Evolutionary conservation across 2,329 filamentous ascomycete genomes (phyloP), one percentile per base, ranked within the genome.

Genomic region (Endoconidiophora laricicola): DNA sequence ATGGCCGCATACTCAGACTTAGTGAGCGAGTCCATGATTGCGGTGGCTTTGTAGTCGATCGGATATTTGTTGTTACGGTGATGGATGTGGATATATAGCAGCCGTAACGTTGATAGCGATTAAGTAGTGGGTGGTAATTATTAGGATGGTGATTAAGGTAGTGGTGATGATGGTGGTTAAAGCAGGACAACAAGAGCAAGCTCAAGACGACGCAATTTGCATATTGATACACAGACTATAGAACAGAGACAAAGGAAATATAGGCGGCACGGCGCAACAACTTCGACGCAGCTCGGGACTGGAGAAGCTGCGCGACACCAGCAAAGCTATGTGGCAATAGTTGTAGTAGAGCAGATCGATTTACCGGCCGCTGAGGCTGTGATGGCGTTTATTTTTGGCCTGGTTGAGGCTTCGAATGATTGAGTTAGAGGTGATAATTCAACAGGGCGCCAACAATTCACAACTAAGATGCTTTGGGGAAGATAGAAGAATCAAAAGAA

Each of bases 1-100:
- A 96, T 81, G 59, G 80, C 81, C 65, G 90, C 87, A 72, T 96
- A 96, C 67, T 95, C 90, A 66, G 83, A 74, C 67, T 87, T 79
- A 63, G 84, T 81, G 61, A 90, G 75, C 61, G 81, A 81, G 54
- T 85, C 81, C 79, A 86, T 86, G 60, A 60, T 65, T 58, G 81
- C 81, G 57, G 59, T 62, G 42, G 10, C 40, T 33, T 37, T 12
- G 44, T 33, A 18, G 14, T 46, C 29, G 12, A 16, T 40, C 20
- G n/a, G n/a, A 7, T 40, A 7, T 20, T 40, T 5, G 36, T 22
- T 12, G 36, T 20, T 46, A 10, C 33, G 18, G n/a, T 29, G 14
- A n/a, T 24, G 12, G 9, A 33, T 12, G 43, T 45, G n/a, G 24
- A 16, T 6, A 33, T 45, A 45, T 45, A 29, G 16, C 6, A 37